Evolutionary conservation across 2,329 filamentous ascomycete genomes (phyloP).

Genomic region (Fusarium sp.): DNA sequence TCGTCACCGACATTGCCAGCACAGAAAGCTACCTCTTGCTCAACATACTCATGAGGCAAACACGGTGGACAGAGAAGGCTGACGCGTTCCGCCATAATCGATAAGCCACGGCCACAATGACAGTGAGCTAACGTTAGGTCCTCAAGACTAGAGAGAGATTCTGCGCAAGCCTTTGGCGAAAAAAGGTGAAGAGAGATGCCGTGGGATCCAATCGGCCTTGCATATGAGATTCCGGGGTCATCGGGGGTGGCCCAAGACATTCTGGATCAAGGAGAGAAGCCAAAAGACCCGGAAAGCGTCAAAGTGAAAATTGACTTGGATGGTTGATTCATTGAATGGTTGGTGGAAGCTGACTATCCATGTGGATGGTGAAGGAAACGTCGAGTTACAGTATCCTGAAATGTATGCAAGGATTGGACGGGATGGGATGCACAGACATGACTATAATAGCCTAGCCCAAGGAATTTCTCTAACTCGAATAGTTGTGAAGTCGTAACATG

Average conservation of each 20-base stretch:
- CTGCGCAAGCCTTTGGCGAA: slow-evolving; percentile 18
- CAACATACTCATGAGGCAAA: slow-evolving; percentile 24
- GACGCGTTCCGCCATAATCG: slow-evolving; percentile 26
- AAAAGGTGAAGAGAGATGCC: slow-evolving; percentile 30
- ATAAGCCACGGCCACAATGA: slow-evolving; percentile 25
- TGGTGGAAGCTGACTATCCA: slow-evolving; percentile 31
- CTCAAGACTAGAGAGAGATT: not conserved
- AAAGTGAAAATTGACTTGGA: slow-evolving; percentile 25
- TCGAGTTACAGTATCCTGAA: slow-evolving; percentile 3
- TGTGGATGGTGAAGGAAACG: slow-evolving; percentile 27
- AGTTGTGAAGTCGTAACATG: not conserved
- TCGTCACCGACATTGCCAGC: slow-evolving; percentile 30
- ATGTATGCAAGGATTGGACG: slow-evolving; percentile 13
- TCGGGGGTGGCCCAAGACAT: slow-evolving; percentile 28
- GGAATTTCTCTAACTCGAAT: not conserved
- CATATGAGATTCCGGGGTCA: slow-evolving; percentile 41
- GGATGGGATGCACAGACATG: slow-evolving; percentile 1
- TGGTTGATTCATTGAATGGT: slow-evolving; percentile 27
- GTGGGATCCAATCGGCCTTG: slow-evolving; percentile 43
- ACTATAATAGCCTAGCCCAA: not conserved
- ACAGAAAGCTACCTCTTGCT: slow-evolving; percentile 9
- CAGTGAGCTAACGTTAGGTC: not conserved
- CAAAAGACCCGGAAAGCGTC: not conserved
- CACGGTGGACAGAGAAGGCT: slow-evolving; percentile 33
- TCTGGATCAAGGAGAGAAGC: slow-evolving; percentile 34